phyloP scores from a whole-genome alignment of 2,329 filamentous ascomycete species.

The Nothopassalora personata region DNA sequence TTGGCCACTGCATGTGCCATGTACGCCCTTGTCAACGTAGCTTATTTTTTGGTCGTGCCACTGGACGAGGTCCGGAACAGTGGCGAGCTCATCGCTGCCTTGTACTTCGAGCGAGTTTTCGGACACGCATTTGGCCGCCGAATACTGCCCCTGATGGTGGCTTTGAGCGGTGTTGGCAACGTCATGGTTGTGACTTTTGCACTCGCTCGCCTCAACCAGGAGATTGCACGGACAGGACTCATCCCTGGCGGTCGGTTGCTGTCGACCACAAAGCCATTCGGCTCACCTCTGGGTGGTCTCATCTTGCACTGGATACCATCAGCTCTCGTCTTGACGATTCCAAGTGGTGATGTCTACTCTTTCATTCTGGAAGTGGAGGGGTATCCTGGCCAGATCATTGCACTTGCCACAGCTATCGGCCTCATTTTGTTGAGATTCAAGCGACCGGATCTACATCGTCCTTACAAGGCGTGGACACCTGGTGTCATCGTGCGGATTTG shows the following conservation, averaged over 20 bases:
- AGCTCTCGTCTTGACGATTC: slow-evolving; percentile 59
- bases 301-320: slow-evolving; percentile 66
- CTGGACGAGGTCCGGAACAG: slow-evolving; percentile 61
- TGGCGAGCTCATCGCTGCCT: slow-evolving; percentile 61
- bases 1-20: slow-evolving; percentile 57
- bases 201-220: slow-evolving; percentile 63
- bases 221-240: slow-evolving; percentile 66
- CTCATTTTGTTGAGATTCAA: slow-evolving; percentile 57
- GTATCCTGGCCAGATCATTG: slow-evolving; percentile 59
- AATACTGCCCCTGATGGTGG: slow-evolving; percentile 59
- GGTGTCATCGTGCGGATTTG: slow-evolving; percentile 54
- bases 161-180: slow-evolving; percentile 63
- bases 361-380: slow-evolving; percentile 70
- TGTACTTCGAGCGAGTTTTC: slow-evolving; percentile 63
- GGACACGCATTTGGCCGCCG: slow-evolving; percentile 53
- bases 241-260: slow-evolving; percentile 58
- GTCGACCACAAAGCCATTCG: slow-evolving; percentile 62
- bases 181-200: slow-evolving; percentile 69
- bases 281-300: slow-evolving; percentile 62
- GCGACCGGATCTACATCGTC: slow-evolving; percentile 56
- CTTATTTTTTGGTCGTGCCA: slow-evolving; percentile 60
- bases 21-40: slow-evolving; percentile 63
- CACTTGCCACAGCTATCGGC: slow-evolving; percentile 53
- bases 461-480: slow-evolving; percentile 60
- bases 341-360: slow-evolving; percentile 61